phyloP scores from a whole-genome alignment of 495 filamentous ascomycete species.

The Daldinia loculata region DNA sequence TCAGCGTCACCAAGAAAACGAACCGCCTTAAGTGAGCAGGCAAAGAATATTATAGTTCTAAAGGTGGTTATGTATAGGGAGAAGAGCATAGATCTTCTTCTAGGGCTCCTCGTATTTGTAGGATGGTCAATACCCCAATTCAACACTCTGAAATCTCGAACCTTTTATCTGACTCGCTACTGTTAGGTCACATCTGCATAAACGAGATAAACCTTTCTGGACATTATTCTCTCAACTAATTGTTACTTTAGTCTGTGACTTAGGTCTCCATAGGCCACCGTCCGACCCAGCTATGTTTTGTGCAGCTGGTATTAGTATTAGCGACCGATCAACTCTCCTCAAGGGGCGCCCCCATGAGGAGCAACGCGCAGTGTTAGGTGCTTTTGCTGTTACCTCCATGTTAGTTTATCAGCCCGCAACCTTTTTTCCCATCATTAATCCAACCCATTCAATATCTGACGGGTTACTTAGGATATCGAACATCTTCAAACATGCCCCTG shows the following conservation, averaged over 20 bases:
- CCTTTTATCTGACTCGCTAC: not conserved
- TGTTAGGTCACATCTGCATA: not conserved
- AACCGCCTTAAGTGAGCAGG: not conserved
- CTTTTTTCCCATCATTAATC: not conserved
- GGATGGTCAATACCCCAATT: not conserved
- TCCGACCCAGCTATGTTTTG: not conserved
- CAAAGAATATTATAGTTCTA: not conserved
- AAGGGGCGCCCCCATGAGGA: not conserved
- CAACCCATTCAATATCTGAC: not conserved
- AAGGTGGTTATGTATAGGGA: not conserved
- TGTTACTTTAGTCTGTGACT: not conserved
- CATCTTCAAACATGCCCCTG: slow-evolving; percentile 56
- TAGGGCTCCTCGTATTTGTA: not conserved
- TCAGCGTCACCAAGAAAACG: not conserved
- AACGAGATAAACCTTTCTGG: not conserved
- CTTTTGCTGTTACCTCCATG: not conserved
- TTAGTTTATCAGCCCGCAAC: not conserved
- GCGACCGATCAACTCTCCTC: not conserved
- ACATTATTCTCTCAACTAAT: not conserved
- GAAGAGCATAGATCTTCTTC: not conserved
- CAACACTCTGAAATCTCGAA: not conserved
- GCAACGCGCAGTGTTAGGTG: not conserved
- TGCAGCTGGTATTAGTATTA: not conserved
- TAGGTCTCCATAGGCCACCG: not conserved
- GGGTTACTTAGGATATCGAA: slow-evolving; percentile 51